Base-by-base conservation (phyloP, 345 rosid species). In the Sisymbrium irio region DNA sequence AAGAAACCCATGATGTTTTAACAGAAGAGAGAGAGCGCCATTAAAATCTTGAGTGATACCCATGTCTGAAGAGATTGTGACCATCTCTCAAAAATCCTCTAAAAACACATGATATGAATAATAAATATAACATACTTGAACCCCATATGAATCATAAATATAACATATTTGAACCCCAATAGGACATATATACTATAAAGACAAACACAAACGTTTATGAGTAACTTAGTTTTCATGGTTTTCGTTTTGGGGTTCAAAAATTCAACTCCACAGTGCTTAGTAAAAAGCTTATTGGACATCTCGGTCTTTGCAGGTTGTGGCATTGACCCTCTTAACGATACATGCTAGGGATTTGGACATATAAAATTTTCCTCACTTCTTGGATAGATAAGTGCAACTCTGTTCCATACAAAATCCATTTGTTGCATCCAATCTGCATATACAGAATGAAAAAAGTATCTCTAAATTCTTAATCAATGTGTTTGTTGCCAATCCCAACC, bases 1-100 rank as follows among this genome's bases (percentile, higher is more conserved):
- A 67, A 8, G 85, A 74, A 55, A 78, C 83, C 82, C 85, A 81
- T 40, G 94, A 72, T 65, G 82, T 86, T 53, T 75, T 94, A 97
- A 94, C 98, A 94, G 96, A 94, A 94, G 97, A 94, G 97, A 94
- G 98, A 91, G 98, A 94, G 97, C 98, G 89, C 93, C 85, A 56
- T 88, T 91, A 81, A 84, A 62, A 65, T 88, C 89, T 77, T 81
- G 93, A 27, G 91, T 56, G 15, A 76, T 73, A 71, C 82, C 90
- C 83, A 77, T 78, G 53, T 78, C 81, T 63, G 84, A 70, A 35
- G 96, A 81, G 71, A 86, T 66, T 45, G 79, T 64, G n/a, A 88
- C 75, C 78, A 83, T 88, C 73, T 83, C 91, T 73, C 22, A 14
- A 78, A 47, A 49, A 47, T 47, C 54, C 20, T 11, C 54, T 18